A percentile compares a stretch with the other conserved stretches of the same genome.
Evolutionary conservation across 495 filamentous ascomycete genomes (phyloP).

Genomic region (Aspergillus asperescens): DNA sequence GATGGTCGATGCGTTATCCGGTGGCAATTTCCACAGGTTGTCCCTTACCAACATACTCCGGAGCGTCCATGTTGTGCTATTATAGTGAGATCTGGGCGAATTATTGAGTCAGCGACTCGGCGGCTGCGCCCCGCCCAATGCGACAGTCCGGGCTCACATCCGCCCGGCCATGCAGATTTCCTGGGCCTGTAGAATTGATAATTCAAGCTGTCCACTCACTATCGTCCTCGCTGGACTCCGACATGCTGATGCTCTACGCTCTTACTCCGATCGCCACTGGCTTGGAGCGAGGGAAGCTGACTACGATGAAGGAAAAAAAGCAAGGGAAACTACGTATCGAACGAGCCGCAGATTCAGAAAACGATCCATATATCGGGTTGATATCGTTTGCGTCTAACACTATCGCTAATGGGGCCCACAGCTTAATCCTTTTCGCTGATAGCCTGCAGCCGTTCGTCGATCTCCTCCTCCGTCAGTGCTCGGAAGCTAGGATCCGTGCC

Average conservation of each 20-base stretch:
- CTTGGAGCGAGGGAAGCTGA: slow-evolving; percentile 11
- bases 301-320: slow-evolving; percentile 21
- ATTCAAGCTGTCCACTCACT: neutral
- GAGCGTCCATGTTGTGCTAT: slow-evolving; percentile 4
- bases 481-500: slow-evolving; percentile 74
- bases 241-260: neutral
- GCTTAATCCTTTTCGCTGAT: slow-evolving; percentile 95
- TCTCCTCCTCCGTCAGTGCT: slow-evolving; percentile 91
- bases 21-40: neutral
- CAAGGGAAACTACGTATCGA: slow-evolving; percentile 1
- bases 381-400: slow-evolving; percentile 16
- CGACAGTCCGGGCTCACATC: neutral
- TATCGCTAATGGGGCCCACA: slow-evolving; percentile 11
- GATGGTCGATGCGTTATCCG: slow-evolving; percentile 2
- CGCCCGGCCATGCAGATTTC: neutral
- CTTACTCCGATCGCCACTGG: slow-evolving; percentile 15
- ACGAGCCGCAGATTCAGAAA: slow-evolving; percentile 5
- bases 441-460: slow-evolving; percentile 94
- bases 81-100: slow-evolving; percentile 4
- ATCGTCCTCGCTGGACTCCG: neutral
- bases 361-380: slow-evolving; percentile 19
- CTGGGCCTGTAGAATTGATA: slow-evolving; percentile 15
- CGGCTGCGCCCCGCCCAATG: slow-evolving; percentile 2
- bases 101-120: neutral
- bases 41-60: neutral